A percentile compares a stretch with the other conserved stretches of the same genome.
Evolutionary conservation across 208 protist species (phyloP).

Genomic region (Phytomonas francai): DNA sequence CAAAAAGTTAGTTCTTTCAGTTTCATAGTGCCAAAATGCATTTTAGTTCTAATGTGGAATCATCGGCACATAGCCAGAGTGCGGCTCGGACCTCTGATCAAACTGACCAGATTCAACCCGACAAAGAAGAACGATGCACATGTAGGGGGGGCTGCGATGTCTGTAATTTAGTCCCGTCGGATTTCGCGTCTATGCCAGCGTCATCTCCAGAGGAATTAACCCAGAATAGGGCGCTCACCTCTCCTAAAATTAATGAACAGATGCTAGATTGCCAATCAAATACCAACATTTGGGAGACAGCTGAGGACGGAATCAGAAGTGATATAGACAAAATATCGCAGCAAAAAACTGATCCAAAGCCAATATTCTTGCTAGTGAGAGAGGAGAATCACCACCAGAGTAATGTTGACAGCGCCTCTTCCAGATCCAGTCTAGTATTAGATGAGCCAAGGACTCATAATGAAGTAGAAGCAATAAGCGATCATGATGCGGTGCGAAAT

Average conservation of each 20-base stretch:
- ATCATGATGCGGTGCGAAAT: neutral
- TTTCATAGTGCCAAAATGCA: neutral
- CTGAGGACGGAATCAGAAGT: neutral
- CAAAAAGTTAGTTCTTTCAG: neutral
- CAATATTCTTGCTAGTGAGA: neutral
- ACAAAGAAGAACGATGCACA: neutral
- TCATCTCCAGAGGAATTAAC: neutral
- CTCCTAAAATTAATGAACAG: neutral
- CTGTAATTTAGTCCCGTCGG: neutral
- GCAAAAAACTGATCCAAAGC: neutral
- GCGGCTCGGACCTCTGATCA: neutral
- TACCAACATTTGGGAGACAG: neutral
- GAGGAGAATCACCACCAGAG: neutral
- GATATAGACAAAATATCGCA: neutral
- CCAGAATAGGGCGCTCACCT: neutral
- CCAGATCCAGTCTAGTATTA: neutral
- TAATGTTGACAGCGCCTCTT: neutral
- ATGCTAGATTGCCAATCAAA: neutral
- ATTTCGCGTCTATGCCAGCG: neutral
- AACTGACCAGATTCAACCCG: neutral
- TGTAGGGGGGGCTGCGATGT: neutral
- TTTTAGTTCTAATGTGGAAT: neutral
- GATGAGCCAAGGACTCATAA: neutral
- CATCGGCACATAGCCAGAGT: neutral
- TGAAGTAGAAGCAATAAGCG: neutral